Evolutionary conservation across 495 filamentous ascomycete genomes (phyloP), one percentile per base, ranked within the genome.

Genomic region (Entonaema liquescens): DNA sequence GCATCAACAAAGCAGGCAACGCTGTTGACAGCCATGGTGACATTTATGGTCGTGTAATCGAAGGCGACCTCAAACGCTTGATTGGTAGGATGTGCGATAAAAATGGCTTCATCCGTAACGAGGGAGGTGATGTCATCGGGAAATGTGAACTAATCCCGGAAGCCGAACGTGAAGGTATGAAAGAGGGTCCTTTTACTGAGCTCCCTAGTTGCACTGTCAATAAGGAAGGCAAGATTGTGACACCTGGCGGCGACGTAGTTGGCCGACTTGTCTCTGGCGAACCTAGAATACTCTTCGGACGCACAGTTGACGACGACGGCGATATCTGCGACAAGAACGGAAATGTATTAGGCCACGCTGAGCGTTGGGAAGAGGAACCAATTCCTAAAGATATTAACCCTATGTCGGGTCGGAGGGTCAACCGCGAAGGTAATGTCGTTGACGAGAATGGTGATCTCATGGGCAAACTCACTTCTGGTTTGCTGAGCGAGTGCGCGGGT

Each of bases 1-100:
- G 89, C 4, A 91, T 95, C 75, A 97, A 97, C 81, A 95, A 95
- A 79, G 85, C 83, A 7, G 93, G 93, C 52, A 94, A 95, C 49
- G 87, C 94, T 17, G 93, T 97, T 62, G 93, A 97, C 74, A 78
- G 79, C 25, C 83, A 83, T 28, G 93, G 93, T n/a, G 83, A 83
- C 19, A 90, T 95, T 71, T 89, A 88, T 68, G 93, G 93, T 23
- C 89, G 91, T 19, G 87, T 97, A 8, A 83, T 89, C 44, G 90
- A 93, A 72, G 93, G 93, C 21, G 89, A 93, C 53, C 77, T 86
- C 15, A 86, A 87, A 77, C 84, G 84, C 58, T 84, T 97, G 64
- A 84, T 93, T 21, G 93, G 93, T 31, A 87, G 89, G 75, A 95
- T 92, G 87, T 92, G 91, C 76, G 90, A 95, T 68, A 91, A 90